Evolutionary conservation across 225 moss, liverwort and hornwort species (phyloP).

Genomic region (Physcomitrellopsis africana): DNA sequence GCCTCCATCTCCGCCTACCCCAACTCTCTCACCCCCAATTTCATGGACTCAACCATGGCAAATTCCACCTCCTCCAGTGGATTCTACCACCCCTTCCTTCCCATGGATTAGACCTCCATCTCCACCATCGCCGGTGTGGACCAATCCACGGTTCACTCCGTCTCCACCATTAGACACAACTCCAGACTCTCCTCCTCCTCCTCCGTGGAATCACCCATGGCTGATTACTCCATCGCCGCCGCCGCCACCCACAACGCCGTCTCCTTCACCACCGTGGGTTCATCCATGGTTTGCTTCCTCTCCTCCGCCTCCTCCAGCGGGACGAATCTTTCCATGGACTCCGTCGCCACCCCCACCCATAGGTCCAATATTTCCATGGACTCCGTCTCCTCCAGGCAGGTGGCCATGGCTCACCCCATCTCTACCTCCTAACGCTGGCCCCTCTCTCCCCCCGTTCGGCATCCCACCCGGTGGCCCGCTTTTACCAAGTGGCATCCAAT

Average conservation of each 20-base stretch:
- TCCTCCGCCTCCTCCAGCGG: neutral
- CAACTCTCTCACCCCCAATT: neutral
- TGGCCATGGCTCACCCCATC: conserved; percentile 21
- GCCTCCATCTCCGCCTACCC: too few relatives aligned
- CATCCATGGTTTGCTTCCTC: conserved; percentile 21
- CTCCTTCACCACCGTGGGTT: neutral
- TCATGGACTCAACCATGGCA: neutral
- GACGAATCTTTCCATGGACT: neutral
- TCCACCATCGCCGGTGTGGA: conserved; percentile 10
- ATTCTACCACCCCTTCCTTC: conserved; percentile 19
- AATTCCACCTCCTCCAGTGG: too few relatives aligned
- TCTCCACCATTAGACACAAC: neutral
- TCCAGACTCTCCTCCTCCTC: neutral
- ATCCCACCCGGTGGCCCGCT: conserved; percentile 17
- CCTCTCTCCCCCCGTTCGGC: conserved; percentile 41
- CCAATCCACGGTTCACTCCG: conserved; percentile 10
- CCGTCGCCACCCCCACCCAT: neutral
- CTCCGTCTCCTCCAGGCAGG: conserved; percentile 8
- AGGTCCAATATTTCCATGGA: conserved; percentile 31
- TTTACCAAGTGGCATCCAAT: conserved; percentile 47
- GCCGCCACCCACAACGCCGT: conserved; percentile 1
- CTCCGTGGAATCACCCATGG: neutral
- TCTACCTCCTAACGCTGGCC: conserved; percentile 2
- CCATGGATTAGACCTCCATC: neutral
- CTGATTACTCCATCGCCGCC: conserved; percentile 10